Evolutionary conservation across 345 rosid species (phyloP).

Genomic region (Salix caprea): DNA sequence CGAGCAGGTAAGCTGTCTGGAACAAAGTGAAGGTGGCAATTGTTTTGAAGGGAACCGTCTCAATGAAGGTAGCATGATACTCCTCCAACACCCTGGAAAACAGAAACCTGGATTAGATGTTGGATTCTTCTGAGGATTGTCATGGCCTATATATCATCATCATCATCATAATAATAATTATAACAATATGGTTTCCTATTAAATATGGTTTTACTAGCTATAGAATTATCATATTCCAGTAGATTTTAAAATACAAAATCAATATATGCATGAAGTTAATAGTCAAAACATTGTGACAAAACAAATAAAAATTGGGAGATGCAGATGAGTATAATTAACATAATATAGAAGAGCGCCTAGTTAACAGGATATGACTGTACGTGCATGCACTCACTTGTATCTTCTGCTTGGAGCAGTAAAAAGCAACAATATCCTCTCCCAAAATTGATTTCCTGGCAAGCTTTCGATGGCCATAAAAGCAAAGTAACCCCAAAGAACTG

Average conservation of each 20-base stretch:
- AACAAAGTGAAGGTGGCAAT: constrained; percentile 69
- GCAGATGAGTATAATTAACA: background rate
- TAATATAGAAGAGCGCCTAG: background rate
- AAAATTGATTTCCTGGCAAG: constrained; percentile 92
- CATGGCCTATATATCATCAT: background rate
- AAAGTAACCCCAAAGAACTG: constrained; percentile 97
- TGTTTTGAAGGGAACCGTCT: constrained; percentile 83
- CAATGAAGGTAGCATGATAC: constrained; percentile 72
- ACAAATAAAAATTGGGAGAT: background rate
- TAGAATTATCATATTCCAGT: background rate
- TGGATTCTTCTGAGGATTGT: background rate
- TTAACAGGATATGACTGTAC: background rate
- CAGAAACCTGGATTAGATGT: constrained; percentile 8
- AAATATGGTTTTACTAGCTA: background rate
- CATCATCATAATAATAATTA: background rate
- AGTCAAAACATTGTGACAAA: background rate
- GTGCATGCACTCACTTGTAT: constrained; percentile 61
- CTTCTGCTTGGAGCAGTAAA: constrained; percentile 88
- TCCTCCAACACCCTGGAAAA: constrained; percentile 68
- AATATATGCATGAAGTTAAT: background rate
- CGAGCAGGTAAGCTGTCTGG: constrained; percentile 68
- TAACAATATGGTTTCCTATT: background rate
- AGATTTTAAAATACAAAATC: background rate
- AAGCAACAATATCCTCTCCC: constrained; percentile 93
- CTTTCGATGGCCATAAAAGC: constrained; percentile 98